Base-by-base conservation (phyloP, 495 filamentous ascomycete genomes). In the Penicillium soppii region DNA sequence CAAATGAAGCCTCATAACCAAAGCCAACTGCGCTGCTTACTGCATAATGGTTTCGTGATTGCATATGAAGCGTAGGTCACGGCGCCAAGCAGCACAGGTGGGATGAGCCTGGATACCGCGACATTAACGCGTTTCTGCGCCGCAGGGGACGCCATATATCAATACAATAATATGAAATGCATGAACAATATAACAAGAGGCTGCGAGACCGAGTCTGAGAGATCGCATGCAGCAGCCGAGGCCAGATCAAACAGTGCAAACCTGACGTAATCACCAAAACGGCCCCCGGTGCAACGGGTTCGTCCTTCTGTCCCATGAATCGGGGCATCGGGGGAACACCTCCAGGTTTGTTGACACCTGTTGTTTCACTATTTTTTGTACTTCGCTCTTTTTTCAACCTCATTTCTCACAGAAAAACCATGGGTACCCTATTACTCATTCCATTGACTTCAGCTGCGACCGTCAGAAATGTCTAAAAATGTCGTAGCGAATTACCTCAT, bases 31-130 rank as follows among this genome's bases (percentile, higher is more conserved):
- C 17, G 19, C 32, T 22, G 65, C 78, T 68, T 52, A 84, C 82
- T 75, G 67, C 78, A 81, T 57, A 88, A 55, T 27, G 72, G 71
- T 49, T 70, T 81, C 15, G 85, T 81, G 43, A 86, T 47, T 27
- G 79, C 82, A 66, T 82, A 90, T 19, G 74, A 80, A 12, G 78
- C 81, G 66, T 87, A 90, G 7, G 75, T 75, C 48, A 84, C 71
- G 25, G 80, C 68, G 23, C 79, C 80, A 15, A 81, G 57, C 16
- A 89, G 68, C 25, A 88, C 56, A 23, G 78, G 49, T 37, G 86
- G 86, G 37, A 89, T 81, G 37, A 80, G 52, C 40, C 77, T 67
- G 21, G 83, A 81, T 30, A 75, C 71, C 57, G 70, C 78, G 36
- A 77, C 50, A 63, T 82, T 85, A 36, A 68, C 67, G 48, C 74